Evolutionary conservation across 495 filamentous ascomycete genomes (phyloP).

Genomic region (Patellaria atrata): DNA sequence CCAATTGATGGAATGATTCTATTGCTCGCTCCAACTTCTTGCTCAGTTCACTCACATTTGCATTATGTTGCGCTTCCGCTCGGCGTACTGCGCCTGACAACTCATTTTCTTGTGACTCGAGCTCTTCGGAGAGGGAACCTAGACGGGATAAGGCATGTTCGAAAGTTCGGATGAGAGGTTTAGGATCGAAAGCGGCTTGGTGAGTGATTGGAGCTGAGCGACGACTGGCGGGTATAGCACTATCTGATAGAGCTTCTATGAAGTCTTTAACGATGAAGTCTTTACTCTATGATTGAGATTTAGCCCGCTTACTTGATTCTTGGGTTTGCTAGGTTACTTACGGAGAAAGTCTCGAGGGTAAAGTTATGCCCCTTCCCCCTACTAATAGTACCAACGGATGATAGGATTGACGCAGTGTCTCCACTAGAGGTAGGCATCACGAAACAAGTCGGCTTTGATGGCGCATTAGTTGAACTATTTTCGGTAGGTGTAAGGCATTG

Average conservation of each 20-base stretch:
- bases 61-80: constrained; percentile 81
- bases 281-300: constrained; percentile 31
- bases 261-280: constrained; percentile 99
- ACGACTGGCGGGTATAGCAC: constrained; percentile 55
- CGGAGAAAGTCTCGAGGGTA: constrained; percentile 74
- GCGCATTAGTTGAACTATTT: too few relatives aligned
- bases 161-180: constrained; percentile 90
- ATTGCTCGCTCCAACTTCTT: constrained; percentile 83
- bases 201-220: constrained; percentile 44
- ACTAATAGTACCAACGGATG: constrained; percentile 9
- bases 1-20: constrained; percentile 76
- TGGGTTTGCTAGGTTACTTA: constrained; percentile 2
- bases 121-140: constrained; percentile 64
- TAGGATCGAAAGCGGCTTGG: constrained; percentile 70
- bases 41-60: constrained; percentile 71
- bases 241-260: constrained; percentile 82
- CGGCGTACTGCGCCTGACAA: constrained; percentile 74
- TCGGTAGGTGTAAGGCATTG: too few relatives aligned
- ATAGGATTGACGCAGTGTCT: constrained; percentile 19
- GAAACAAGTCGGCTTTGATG: too few relatives aligned
- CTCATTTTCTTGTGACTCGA: constrained; percentile 79
- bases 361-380: constrained; percentile 49
- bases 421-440: constrained; percentile 18
- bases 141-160: constrained; percentile 75
- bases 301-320: neutral